Base-by-base conservation (phyloP, 345 rosid species). In the Schrenkiella parvula region DNA sequence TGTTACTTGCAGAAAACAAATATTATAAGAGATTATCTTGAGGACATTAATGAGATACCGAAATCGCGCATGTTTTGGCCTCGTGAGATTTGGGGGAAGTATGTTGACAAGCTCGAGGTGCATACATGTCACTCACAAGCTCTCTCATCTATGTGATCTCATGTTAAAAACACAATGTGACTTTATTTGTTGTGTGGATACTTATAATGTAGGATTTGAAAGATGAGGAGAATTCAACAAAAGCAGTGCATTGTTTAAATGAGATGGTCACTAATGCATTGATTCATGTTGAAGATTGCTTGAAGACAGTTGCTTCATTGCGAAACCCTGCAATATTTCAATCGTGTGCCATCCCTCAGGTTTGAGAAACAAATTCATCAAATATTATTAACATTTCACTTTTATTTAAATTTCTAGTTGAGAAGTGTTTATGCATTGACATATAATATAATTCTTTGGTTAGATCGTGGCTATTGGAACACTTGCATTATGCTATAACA, bases 1-100 rank as follows among this genome's bases (percentile, higher is more conserved):
- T 28, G 8, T 23, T 48, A 22, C 23, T 57, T 28, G n/a, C 82
- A 91, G 96, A 91, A 91, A 93, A 82, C 89, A 74, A 84, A 91
- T 73, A 93, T 91, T 66, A 91, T 93, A 74, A 85, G 85, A 73
- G 97, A 89, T 82, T 93, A 89, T 78, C 77, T 88, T 55, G 98
- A 93, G 75, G 98, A 93, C 73, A 86, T 93, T 28, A 89, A 89
- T 69, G 98, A 91, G 84, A 85, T 87, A 79, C 98, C 98, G 7
- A 89, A 85, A 82, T 76, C 91, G 0, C 95, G 97, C 76, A 91
- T 89, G 98, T 91, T 91, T 76, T 93, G 98, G 98, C 98, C 98
- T 80, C 89, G 85, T 2, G 80, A 93, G 72, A 87, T 89, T 38
- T 93, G 98, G 98, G 80, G 87, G 41, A 88, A 88, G 82, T 91